Percentiles rank a stretch among this genome's conserved stretches.
These are phyloP conservation scores for Grifola frondosa DNA, from an alignment of 1,284 basidiomycete genomes.

Conservation along the genomic window DNA sequence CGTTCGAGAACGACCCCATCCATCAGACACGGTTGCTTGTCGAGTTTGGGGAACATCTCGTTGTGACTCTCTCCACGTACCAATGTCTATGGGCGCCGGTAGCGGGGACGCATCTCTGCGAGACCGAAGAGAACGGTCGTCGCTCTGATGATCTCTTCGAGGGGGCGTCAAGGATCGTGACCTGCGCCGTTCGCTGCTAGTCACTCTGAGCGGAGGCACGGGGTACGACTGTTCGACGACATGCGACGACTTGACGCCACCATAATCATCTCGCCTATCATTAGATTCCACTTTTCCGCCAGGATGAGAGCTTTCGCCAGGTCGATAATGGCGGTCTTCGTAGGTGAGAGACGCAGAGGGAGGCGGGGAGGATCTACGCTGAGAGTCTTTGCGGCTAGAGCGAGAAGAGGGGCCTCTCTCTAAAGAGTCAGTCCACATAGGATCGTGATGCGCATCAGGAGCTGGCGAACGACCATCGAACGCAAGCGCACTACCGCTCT, in stretches of 20 bases:
- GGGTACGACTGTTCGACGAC: conserved; percentile 10
- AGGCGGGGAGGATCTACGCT: conserved; percentile 24
- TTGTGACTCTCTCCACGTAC: conserved; percentile 14
- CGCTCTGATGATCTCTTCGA: conserved; percentile 12
- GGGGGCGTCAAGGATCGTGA: conserved; percentile 24
- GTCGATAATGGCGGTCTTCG: conserved; percentile 66
- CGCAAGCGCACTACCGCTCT: conserved; percentile 14
- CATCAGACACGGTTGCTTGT: neutral
- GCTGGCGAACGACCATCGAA: conserved; percentile 16
- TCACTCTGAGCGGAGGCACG: conserved; percentile 13
- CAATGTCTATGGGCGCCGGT: conserved; percentile 13
- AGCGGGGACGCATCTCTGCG: conserved; percentile 23
- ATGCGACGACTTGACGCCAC: conserved; percentile 6
- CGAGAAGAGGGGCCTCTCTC: conserved; percentile 15
- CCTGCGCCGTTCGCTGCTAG: conserved; percentile 13
- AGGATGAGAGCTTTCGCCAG: conserved; percentile 32
- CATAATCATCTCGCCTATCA: conserved; percentile 19
- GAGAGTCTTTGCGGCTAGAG: conserved; percentile 12
- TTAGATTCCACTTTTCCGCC: conserved; percentile 2
- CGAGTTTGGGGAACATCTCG: conserved; percentile 16
- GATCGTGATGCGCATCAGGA: conserved; percentile 9
- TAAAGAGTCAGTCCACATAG: conserved; percentile 7
- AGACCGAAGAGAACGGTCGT: conserved; percentile 13
- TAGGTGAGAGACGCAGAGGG: conserved; percentile 41
- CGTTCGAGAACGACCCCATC: conserved; percentile 21